Base-by-base conservation (phyloP, 768 basidiomycete genomes). In the Pisolithus albus region DNA sequence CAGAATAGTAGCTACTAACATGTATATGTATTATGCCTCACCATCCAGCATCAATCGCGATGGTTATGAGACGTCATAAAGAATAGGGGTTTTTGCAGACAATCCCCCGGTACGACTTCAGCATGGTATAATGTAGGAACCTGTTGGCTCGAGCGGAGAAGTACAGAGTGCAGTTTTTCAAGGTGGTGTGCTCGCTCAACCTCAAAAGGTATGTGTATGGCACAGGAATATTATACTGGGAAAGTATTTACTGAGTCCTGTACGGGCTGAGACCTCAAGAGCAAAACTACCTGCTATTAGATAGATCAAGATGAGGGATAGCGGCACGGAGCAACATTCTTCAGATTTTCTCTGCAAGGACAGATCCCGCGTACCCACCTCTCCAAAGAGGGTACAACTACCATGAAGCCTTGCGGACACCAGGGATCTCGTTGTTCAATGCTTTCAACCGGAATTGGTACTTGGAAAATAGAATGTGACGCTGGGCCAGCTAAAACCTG, bases 331-430 rank as follows among this genome's bases (percentile, higher is more conserved):
- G 34, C 26, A 18, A 39, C 6, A 24, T 30, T 30, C 47, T 23
- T 43, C 3, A 30, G 16, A 51, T 18, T 37, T 8, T 13, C 10
- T 2, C 32, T 4, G 21, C 19, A 18, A 48, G 21, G 16, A 48
- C 7, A 24, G 10, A 21, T 15, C 8, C 13, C 4, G 13, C 7
- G 23, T 46, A 7, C 56, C 36, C 46, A 50, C 51, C 10, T 26
- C 32, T 15, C 34, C 9, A 24, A 38, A 34, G 8, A 40, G 8
- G n/a, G 8, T 8, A 8, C 28, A 15, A 45, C 57, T 75, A 96
- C 93, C 94, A 97, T n/a, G 85, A 88, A 7, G 93, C 91, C 62
- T 95, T 93, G 42, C 78, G 75, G 24, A 97, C 91, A 5, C 94
- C 94, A 18, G 89, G 85, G 26, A 96, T 73, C 60, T 94, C 85